These are phyloP conservation scores for Endotrypanum monterogeii DNA, from an alignment of 208 protist species.

Conservation along the genomic window DNA sequence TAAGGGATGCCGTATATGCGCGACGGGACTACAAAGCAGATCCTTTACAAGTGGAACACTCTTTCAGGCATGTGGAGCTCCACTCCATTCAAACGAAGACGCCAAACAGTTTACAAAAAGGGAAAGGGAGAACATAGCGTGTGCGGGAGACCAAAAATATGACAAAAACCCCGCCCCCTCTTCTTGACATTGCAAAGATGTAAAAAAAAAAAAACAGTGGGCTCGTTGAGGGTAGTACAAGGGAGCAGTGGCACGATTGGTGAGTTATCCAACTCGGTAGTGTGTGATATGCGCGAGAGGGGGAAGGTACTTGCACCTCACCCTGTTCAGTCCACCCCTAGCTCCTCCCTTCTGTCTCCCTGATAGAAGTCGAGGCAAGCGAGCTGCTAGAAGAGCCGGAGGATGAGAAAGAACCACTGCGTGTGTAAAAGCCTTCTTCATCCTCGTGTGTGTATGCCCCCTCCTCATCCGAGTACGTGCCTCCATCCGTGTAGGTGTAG, in stretches of 20 bases:
- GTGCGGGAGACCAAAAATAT: background rate
- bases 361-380: constrained; percentile 4
- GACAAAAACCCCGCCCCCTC: no score
- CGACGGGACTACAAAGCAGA: background rate
- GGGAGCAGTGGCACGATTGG: background rate
- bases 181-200: background rate
- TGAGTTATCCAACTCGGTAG: no score
- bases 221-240: constrained; percentile 1
- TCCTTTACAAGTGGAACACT: background rate
- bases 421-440: constrained; percentile 14
- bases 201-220: background rate
- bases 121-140: constrained; percentile 1
- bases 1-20: background rate
- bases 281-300: background rate
- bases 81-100: background rate
- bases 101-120: background rate
- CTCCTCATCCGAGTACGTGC: constrained; percentile 43
- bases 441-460: constrained; percentile 21
- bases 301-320: background rate
- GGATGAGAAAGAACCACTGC: constrained; percentile 33
- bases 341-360: background rate
- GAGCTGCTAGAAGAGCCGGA: constrained; percentile 11
- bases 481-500: constrained; percentile 47
- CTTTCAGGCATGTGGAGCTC: background rate
- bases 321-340: background rate